A percentile compares a stretch with the other conserved stretches of the same genome.
Conservation (phyloP, 495 filamentous ascomycete species). For the Physcia stellaris region DNA sequence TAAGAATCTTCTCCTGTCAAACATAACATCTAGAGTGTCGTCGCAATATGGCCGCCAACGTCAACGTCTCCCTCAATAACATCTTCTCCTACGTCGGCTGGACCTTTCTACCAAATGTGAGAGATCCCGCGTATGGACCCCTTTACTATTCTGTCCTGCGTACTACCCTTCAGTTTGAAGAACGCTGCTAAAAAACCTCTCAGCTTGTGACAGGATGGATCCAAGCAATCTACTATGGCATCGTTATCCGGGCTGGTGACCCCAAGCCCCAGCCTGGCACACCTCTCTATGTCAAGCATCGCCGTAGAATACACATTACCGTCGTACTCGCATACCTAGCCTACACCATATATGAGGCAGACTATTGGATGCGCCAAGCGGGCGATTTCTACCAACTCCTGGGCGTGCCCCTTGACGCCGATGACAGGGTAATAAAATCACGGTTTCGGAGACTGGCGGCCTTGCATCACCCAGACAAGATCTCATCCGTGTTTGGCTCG, state of each 20-base stretch:
- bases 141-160: background rate
- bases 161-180: background rate
- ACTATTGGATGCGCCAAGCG: conserved; percentile 56
- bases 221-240: conserved; percentile 71
- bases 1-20: no score
- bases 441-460: conserved; percentile 75
- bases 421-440: conserved; percentile 68
- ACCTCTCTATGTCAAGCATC: conserved; percentile 53
- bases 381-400: conserved; percentile 70
- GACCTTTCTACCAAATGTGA: conserved; percentile 65
- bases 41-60: conserved; percentile 12
- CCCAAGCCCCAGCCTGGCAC: conserved; percentile 63
- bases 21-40: background rate
- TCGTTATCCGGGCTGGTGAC: conserved; percentile 85
- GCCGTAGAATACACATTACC: conserved; percentile 65
- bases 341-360: conserved; percentile 89
- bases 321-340: conserved; percentile 74
- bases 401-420: conserved; percentile 48
- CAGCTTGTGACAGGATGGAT: conserved; percentile 68
- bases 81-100: conserved; percentile 70
- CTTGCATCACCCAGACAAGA: conserved; percentile 82
- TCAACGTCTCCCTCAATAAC: no score
- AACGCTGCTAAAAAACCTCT: background rate
- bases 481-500: conserved; percentile 25
- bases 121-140: conserved; percentile 17